Evolutionary conservation across 1,284 basidiomycete genomes (phyloP), one percentile per base, ranked within the genome.

Genomic region (Microbotryum intermedium): DNA sequence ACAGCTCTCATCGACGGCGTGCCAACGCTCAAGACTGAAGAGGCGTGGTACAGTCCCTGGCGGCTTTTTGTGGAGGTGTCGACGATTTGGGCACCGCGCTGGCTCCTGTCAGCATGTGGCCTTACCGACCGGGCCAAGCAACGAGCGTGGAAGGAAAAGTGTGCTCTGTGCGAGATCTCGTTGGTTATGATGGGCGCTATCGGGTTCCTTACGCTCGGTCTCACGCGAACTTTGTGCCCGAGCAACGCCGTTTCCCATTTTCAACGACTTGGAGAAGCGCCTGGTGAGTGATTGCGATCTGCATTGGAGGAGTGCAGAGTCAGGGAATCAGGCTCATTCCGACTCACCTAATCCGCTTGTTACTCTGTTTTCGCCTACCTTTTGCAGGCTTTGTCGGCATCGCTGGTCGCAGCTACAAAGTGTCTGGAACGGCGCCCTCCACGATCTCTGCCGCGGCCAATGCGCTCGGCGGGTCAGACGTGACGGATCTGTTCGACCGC

Each of bases 111-210:
- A 25, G 82, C 84, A 16, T 64, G 86, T 59, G 90, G 91, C 52
- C 81, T 97, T 74, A 85, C 83, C 71, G 89, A 92, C 74, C 81
- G 82, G 72, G 78, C 82, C 55, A 79, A 84, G 61, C 80, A 84
- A 66, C 90, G 97, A 76, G 95, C 95, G 1, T 99, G 95, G 95
- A 83, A 95, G 69, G 95, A 99, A 77, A 99, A 98, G 79, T 84
- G 97, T 62, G 84, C 92, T 7, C 81, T 99, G 9, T 97, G 92
- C 74, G 84, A 87, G 74, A 85, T 95, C 71, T 88, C 91, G 56
- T 70, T 84, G 60, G 39, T 90, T 26, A 76, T 97, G 26, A 95
- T 92, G 68, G 85, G 79, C 25, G 76, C 81, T 52, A 83, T 97
- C 55, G 94, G 89, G 10, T 99, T 97, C 75, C 81, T 87, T 61